Percentiles rank a stretch among this genome's conserved stretches.
Evolutionary conservation across 2,329 filamentous ascomycete genomes (phyloP).

Genomic region (Aspergillus latus): DNA sequence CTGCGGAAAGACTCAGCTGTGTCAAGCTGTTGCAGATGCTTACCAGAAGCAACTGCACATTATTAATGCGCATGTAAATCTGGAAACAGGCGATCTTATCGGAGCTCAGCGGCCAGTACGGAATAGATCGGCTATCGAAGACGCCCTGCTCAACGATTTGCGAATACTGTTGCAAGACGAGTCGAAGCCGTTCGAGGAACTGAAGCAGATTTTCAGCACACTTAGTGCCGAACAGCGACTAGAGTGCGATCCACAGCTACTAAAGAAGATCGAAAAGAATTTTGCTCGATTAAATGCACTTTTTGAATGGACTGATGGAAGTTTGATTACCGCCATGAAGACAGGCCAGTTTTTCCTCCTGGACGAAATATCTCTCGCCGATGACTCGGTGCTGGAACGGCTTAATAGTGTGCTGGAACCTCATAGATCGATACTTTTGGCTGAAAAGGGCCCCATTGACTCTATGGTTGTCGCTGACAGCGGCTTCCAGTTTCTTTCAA

Average conservation of each 20-base stretch:
- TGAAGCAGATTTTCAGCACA: constrained; percentile 61
- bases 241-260: constrained; percentile 50
- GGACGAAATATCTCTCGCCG: constrained; percentile 95
- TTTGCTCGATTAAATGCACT: constrained; percentile 72
- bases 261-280: constrained; percentile 45
- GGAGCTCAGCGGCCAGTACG: constrained; percentile 89
- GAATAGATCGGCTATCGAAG: constrained; percentile 73
- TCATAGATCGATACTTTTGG: constrained; percentile 78
- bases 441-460: constrained; percentile 86
- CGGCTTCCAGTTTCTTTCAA: constrained; percentile 94
- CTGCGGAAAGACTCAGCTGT: constrained; percentile 96
- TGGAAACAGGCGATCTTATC: constrained; percentile 95
- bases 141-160: constrained; percentile 65
- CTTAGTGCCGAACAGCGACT: constrained; percentile 49
- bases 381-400: constrained; percentile 94
- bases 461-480: constrained; percentile 72
- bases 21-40: constrained; percentile 84
- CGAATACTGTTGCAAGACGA: constrained; percentile 41
- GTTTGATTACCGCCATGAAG: constrained; percentile 90
- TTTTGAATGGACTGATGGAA: constrained; percentile 96
- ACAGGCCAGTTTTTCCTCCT: constrained; percentile 86
- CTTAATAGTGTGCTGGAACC: constrained; percentile 96
- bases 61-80: constrained; percentile 97
- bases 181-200: constrained; percentile 51
- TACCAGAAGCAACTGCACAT: constrained; percentile 75